phyloP scores from a whole-genome alignment of 306 rosid species.

The Pterocarpus macrocarpus region DNA sequence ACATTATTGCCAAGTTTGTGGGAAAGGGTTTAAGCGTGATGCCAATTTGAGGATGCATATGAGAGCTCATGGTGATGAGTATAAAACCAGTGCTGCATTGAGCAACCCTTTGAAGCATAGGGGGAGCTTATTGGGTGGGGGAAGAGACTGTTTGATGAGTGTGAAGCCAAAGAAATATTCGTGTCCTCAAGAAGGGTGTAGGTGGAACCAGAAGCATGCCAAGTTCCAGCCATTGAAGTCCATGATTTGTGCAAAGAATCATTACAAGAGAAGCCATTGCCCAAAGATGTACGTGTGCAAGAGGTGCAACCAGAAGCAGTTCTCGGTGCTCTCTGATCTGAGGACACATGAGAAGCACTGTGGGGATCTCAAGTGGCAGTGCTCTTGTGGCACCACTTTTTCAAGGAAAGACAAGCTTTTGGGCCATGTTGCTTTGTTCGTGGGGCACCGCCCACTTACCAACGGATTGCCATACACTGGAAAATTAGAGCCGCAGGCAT shows the following conservation, averaged over 20 bases:
- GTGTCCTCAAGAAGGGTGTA: constrained; percentile 91
- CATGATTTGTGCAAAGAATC: constrained; percentile 92
- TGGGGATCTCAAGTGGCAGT: constrained; percentile 87
- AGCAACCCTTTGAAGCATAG: constrained; percentile 71
- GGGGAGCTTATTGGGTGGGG: not conserved
- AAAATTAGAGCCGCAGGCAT: constrained; percentile 35
- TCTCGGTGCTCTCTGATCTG: constrained; percentile 90
- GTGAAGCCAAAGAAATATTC: constrained; percentile 72
- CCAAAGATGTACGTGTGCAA: constrained; percentile 97
- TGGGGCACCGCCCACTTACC: constrained; percentile 67
- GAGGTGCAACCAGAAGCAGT: constrained; percentile 83
- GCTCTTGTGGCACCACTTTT: constrained; percentile 92
- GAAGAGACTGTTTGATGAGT: constrained; percentile 32
- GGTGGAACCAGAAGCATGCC: constrained; percentile 84
- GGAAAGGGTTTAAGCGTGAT: constrained; percentile 92
- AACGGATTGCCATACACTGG: constrained; percentile 24
- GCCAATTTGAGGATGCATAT: constrained; percentile 97
- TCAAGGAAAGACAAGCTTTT: constrained; percentile 95
- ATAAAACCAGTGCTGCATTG: constrained; percentile 78
- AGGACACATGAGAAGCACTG: constrained; percentile 97
- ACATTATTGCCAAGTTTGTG: constrained; percentile 90
- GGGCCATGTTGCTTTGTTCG: constrained; percentile 87
- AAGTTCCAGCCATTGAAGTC: constrained; percentile 95
- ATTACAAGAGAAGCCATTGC: constrained; percentile 93
- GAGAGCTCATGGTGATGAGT: constrained; percentile 98